Conservation (phyloP, 169 alveolate genomes). For the Eimeria brunetti region DNA sequence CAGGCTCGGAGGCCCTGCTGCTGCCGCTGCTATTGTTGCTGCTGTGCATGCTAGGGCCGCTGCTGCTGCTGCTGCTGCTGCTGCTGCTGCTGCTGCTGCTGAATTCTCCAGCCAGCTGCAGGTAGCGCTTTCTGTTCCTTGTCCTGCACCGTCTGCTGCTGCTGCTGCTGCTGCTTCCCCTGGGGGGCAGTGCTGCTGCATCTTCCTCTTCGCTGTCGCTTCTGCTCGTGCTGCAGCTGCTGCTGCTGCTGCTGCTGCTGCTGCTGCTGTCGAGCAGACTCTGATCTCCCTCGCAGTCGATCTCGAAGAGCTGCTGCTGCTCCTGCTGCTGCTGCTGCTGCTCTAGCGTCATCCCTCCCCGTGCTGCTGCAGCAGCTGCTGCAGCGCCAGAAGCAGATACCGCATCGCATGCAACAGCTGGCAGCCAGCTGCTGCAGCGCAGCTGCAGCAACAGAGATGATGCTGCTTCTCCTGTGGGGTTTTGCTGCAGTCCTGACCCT, state of each 20-base stretch:
- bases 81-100: not conserved
- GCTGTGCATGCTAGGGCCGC: too few species aligned
- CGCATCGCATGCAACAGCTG: constrained; percentile 65
- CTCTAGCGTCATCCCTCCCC: not conserved
- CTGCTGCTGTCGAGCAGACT: not conserved
- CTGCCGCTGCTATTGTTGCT: constrained; percentile 6
- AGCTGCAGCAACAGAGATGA: constrained; percentile 49
- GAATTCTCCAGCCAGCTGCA: not conserved
- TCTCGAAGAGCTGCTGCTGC: constrained; percentile 9
- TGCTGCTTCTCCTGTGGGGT: not conserved
- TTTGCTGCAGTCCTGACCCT: not conserved
- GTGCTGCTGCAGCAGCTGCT: not conserved
- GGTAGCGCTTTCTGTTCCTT: constrained; percentile 5
- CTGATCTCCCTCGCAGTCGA: constrained; percentile 49
- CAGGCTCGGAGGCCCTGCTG: constrained; percentile 1
- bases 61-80: constrained; percentile 6
- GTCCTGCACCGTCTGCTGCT: not conserved
- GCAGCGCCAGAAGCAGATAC: not conserved
- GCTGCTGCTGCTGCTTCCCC: constrained; percentile 50
- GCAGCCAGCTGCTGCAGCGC: constrained; percentile 68
- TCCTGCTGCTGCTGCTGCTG: not conserved
- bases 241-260: constrained; percentile 30
- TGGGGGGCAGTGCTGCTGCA: not conserved
- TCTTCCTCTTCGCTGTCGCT: constrained; percentile 9
- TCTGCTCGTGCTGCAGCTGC: not conserved